These are phyloP conservation scores for Boechera stricta DNA, from an alignment of 345 rosid species.

Conservation along the genomic window DNA sequence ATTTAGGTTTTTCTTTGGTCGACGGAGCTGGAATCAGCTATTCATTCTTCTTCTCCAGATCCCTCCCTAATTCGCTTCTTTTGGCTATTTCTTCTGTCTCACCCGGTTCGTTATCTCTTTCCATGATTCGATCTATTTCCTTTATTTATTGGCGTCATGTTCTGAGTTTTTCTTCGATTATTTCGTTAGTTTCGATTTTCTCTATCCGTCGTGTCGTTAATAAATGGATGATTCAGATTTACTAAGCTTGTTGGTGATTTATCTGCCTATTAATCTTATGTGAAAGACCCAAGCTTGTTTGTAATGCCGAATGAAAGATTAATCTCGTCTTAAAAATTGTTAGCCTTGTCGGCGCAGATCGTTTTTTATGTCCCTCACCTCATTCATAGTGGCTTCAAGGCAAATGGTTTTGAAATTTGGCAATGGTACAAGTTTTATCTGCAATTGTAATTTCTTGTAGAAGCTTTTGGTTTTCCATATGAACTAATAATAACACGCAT, in stretches of 20 bases:
- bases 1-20: not conserved
- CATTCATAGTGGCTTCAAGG: not conserved
- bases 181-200: not conserved
- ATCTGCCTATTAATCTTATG: no score
- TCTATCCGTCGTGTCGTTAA: not conserved
- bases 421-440: no score
- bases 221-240: conserved; percentile 12
- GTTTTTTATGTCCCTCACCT: no score
- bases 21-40: conserved; percentile 34
- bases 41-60: conserved; percentile 34
- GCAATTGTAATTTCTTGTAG: no score
- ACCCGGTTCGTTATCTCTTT: conserved; percentile 36
- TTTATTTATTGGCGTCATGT: not conserved
- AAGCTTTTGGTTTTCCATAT: no score
- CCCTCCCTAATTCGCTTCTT: conserved; percentile 2
- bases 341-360: not conserved
- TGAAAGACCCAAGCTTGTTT: not conserved
- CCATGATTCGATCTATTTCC: conserved; percentile 15
- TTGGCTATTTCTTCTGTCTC: conserved; percentile 5
- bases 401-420: no score
- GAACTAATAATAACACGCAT: no score
- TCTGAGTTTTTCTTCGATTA: not conserved
- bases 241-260: not conserved
- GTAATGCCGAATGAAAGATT: not conserved
- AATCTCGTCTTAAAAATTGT: conserved; percentile 1